These are phyloP conservation scores for Corynespora cassiicola DNA, from an alignment of 2,329 filamentous ascomycete species.

Conservation along the genomic window DNA sequence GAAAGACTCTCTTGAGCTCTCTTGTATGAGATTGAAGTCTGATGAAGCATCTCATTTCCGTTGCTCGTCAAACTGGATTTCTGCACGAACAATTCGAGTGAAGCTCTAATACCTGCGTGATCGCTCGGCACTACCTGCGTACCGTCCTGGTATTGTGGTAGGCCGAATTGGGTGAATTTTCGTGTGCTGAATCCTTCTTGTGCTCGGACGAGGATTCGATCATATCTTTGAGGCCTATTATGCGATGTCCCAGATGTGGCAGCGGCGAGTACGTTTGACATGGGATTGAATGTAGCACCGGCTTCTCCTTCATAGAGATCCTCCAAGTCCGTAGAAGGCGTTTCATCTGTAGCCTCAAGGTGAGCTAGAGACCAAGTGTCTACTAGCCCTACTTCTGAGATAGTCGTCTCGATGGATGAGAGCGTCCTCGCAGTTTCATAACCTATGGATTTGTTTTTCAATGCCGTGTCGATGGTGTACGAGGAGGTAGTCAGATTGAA, in stretches of 20 bases:
- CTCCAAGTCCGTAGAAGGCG: slow-evolving; percentile 26
- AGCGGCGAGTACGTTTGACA: slow-evolving; percentile 62
- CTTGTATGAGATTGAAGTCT: slow-evolving; percentile 17
- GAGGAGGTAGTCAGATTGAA: slow-evolving; percentile 70
- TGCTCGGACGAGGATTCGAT: slow-evolving; percentile 64
- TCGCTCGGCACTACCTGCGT: slow-evolving; percentile 40
- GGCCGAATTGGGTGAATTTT: slow-evolving; percentile 66
- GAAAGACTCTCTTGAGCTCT: slow-evolving; percentile 14
- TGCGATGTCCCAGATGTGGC: slow-evolving; percentile 62
- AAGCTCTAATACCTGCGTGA: slow-evolving; percentile 62
- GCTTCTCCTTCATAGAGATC: slow-evolving; percentile 64
- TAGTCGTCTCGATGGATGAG: slow-evolving; percentile 53
- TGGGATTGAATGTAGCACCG: slow-evolving; percentile 70
- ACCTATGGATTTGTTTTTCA: slow-evolving; percentile 62
- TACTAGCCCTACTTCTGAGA: slow-evolving; percentile 56
- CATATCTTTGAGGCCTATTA: slow-evolving; percentile 69
- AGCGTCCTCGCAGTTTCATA: slow-evolving; percentile 54
- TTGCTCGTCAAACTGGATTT: slow-evolving; percentile 1
- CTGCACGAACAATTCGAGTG: slow-evolving; percentile 37
- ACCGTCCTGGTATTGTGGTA: slow-evolving; percentile 36
- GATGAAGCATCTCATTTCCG: slow-evolving; percentile 8
- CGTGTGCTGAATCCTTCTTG: slow-evolving; percentile 48
- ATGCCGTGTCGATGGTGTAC: slow-evolving; percentile 60
- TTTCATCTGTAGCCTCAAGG: slow-evolving; percentile 51
- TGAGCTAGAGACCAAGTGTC: slow-evolving; percentile 61